Evolutionary conservation across 2,329 filamentous ascomycete genomes (phyloP).

Genomic region (Alternaria solani): DNA sequence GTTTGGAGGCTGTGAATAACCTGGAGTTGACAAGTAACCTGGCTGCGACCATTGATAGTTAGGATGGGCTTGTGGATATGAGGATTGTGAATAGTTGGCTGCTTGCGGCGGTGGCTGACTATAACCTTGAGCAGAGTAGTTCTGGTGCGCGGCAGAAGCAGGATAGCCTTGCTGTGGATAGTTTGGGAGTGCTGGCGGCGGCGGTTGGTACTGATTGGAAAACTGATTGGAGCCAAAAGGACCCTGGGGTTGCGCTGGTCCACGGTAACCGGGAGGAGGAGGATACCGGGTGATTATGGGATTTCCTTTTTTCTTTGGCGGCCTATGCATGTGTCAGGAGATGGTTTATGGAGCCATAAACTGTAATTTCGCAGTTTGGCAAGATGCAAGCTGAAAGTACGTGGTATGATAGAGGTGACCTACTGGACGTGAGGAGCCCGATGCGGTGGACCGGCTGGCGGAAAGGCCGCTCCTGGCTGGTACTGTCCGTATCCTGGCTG

Average conservation of each 20-base stretch:
- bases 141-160: conserved; percentile 27
- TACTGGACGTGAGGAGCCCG: conserved; percentile 44
- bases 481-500: conserved; percentile 45
- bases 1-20: conserved; percentile 30
- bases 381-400: background rate
- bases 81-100: conserved; percentile 26
- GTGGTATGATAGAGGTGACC: conserved; percentile 24
- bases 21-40: conserved; percentile 32
- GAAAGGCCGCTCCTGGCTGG: conserved; percentile 34
- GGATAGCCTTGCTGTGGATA: conserved; percentile 37
- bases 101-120: conserved; percentile 27
- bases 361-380: background rate
- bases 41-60: conserved; percentile 39
- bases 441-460: conserved; percentile 31
- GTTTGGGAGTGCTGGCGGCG: conserved; percentile 31
- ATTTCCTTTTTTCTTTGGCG: conserved; percentile 57
- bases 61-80: conserved; percentile 31
- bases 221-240: conserved; percentile 38
- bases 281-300: conserved; percentile 60
- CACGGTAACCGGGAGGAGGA: conserved; percentile 58
- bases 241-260: conserved; percentile 44
- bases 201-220: conserved; percentile 37
- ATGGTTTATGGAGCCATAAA: background rate
- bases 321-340: conserved; percentile 34
- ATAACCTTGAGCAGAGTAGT: conserved; percentile 37